phyloP scores from a whole-genome alignment of 148 eudicot species.

The Rhododendron mucronatum region DNA sequence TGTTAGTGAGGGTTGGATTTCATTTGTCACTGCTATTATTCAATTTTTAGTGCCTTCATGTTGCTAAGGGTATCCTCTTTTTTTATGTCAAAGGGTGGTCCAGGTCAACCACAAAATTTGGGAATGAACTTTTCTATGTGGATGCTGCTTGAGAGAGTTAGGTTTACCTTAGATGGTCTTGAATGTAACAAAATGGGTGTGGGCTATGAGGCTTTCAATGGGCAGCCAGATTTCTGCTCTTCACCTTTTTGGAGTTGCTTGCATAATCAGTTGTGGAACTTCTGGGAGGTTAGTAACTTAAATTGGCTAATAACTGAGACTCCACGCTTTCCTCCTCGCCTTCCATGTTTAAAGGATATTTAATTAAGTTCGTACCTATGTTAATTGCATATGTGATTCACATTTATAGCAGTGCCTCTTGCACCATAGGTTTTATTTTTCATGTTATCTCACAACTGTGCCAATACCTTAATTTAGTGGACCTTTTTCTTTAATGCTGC shows the following conservation, averaged over 20 bases:
- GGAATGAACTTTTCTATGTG: slow-evolving; percentile 78
- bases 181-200: slow-evolving; percentile 93
- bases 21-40: background rate
- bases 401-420: background rate
- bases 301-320: background rate
- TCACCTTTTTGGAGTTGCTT: slow-evolving; percentile 88
- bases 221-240: slow-evolving; percentile 85
- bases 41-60: background rate
- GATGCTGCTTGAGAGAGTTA: slow-evolving; percentile 96
- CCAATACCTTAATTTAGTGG: background rate
- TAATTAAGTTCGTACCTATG: background rate
- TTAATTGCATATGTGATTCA: background rate
- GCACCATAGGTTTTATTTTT: background rate
- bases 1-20: background rate
- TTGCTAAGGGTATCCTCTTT: slow-evolving; percentile 9
- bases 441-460: background rate
- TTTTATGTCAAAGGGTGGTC: slow-evolving; percentile 55
- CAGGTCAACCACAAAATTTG: slow-evolving; percentile 75
- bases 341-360: background rate
- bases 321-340: background rate
- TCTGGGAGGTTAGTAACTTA: slow-evolving; percentile 66
- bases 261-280: slow-evolving; percentile 94
- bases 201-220: slow-evolving; percentile 80
- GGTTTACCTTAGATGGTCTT: slow-evolving; percentile 86
- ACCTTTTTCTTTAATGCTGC: background rate